A percentile compares a stretch with the other conserved stretches of the same genome.
Evolutionary conservation across 192 early-diverging fungal species (phyloP).

Genomic region (Martensiomyces pterosporus): DNA sequence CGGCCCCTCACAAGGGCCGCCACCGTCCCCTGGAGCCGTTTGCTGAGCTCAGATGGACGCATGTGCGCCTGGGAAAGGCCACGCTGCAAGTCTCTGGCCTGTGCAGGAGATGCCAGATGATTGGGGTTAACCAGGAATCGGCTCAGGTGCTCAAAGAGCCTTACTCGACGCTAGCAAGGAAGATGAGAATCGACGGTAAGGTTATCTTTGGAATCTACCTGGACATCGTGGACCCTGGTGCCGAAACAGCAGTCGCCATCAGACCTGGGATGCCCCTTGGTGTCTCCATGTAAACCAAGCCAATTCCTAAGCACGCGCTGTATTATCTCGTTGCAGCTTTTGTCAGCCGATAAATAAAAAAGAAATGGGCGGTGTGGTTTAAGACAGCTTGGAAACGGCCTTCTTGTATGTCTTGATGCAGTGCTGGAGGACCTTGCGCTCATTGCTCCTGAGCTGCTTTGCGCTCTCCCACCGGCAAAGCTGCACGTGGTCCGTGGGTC

Average conservation of each 20-base stretch:
- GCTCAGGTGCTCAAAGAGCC: constrained; percentile 58
- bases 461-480: constrained; percentile 27
- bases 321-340: not conserved
- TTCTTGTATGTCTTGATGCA: constrained; percentile 37
- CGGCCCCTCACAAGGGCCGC: constrained; percentile 46
- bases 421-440: constrained; percentile 17
- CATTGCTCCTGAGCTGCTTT: constrained; percentile 33
- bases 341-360: too few species aligned
- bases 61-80: constrained; percentile 1
- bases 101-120: constrained; percentile 70
- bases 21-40: constrained; percentile 50
- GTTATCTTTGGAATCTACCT: constrained; percentile 49
- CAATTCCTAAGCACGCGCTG: too few species aligned
- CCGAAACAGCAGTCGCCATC: not conserved
- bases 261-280: too few species aligned
- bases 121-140: constrained; percentile 67
- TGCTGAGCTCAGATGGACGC: constrained; percentile 62
- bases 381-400: constrained; percentile 16
- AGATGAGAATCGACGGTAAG: constrained; percentile 35
- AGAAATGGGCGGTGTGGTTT: not conserved
- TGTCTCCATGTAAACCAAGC: too few species aligned
- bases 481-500: constrained; percentile 7
- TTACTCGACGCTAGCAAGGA: constrained; percentile 53
- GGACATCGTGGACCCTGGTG: constrained; percentile 1
- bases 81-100: constrained; percentile 50